phyloP scores from a whole-genome alignment of 1,139 yeast species.

The Magnusiomyces paraingens region DNA sequence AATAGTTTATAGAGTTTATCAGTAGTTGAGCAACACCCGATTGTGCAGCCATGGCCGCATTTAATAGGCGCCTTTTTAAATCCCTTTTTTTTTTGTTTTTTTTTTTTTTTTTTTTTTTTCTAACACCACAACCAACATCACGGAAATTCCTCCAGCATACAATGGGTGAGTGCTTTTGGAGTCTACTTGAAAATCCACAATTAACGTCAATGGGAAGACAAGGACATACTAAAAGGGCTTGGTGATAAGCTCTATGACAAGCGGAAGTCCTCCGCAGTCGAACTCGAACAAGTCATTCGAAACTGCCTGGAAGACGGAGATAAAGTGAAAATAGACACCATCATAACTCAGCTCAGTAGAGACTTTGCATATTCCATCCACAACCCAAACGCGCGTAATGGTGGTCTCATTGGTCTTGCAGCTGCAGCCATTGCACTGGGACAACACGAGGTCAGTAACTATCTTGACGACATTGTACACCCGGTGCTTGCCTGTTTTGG shows the following conservation, averaged over 20 bases:
- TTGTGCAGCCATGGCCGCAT: too few species aligned
- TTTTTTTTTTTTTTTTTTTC: too few species aligned
- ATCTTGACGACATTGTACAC: conserved; percentile 78
- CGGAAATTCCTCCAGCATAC: too few species aligned
- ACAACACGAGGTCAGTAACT: conserved; percentile 58
- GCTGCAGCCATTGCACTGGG: conserved; percentile 77
- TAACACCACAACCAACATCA: too few species aligned
- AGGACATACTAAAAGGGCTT: conserved; percentile 71
- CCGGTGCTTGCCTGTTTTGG: conserved; percentile 95
- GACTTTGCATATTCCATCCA: conserved; percentile 74
- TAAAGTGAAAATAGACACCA: conserved; percentile 56
- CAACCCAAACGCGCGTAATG: conserved; percentile 68
- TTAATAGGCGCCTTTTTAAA: too few species aligned
- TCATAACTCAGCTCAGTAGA: conserved; percentile 60
- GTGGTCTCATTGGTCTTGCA: conserved; percentile 71
- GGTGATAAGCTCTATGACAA: conserved; percentile 90
- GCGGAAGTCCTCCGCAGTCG: conserved; percentile 89
- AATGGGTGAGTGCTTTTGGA: too few species aligned
- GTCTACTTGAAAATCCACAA: too few species aligned
- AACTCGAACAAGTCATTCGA: conserved; percentile 74
- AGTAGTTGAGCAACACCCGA: too few species aligned
- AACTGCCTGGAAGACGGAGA: conserved; percentile 65
- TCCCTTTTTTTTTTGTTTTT: too few species aligned
- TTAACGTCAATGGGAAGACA: conserved; percentile 39
- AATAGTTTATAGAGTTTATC: too few species aligned